Evolutionary conservation across 768 basidiomycete species (phyloP).

Genomic region (Phanerochaete sordida): DNA sequence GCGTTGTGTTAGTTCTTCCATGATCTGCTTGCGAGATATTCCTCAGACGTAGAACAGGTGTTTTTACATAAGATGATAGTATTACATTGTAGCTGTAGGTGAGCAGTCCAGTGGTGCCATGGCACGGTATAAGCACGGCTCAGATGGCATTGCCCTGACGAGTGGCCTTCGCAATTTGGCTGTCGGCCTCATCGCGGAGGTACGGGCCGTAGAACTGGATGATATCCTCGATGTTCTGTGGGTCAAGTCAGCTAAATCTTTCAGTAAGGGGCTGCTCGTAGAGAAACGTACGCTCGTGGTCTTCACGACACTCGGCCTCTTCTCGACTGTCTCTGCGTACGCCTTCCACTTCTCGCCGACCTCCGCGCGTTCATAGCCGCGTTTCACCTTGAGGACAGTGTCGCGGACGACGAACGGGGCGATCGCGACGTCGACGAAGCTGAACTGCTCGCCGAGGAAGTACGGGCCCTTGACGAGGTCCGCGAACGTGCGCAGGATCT

Average conservation of each 20-base stretch:
- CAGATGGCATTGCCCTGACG: constrained; percentile 20
- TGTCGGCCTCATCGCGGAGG: constrained; percentile 27
- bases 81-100: background rate
- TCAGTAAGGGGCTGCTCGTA: background rate
- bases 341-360: constrained; percentile 38
- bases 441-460: constrained; percentile 48
- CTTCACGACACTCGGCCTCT: constrained; percentile 38
- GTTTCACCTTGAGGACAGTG: constrained; percentile 40
- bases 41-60: too few species aligned
- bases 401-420: constrained; percentile 52
- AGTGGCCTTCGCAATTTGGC: constrained; percentile 27
- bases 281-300: constrained; percentile 26
- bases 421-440: constrained; percentile 45
- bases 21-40: background rate
- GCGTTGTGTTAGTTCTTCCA: constrained; percentile 2
- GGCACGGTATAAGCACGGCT: too few species aligned
- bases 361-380: constrained; percentile 38
- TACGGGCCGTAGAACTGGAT: constrained; percentile 35
- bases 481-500: constrained; percentile 30
- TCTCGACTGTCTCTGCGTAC: constrained; percentile 37
- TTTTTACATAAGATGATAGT: too few species aligned
- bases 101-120: background rate
- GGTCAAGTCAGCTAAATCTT: background rate
- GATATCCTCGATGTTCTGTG: constrained; percentile 35
- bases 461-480: constrained; percentile 40